These are phyloP conservation scores for Prototheca stagnorum DNA, from an alignment of 163 green algal genomes.

Conservation along the genomic window DNA sequence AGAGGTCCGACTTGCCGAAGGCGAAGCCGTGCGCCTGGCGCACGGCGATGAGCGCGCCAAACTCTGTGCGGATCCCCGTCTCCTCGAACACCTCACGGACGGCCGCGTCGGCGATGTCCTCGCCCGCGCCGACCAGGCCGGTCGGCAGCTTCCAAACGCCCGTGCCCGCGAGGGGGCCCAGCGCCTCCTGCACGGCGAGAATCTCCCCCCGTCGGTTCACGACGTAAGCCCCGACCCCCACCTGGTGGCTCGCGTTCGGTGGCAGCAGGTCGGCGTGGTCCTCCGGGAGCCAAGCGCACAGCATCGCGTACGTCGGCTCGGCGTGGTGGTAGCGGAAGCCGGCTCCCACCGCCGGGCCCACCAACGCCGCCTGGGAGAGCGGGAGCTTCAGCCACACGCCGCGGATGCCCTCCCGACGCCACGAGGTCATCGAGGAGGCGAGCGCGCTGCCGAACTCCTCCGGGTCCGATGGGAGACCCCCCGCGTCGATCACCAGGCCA, in stretches of 20 bases:
- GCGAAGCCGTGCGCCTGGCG: slow-evolving; percentile 34
- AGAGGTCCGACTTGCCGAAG: slow-evolving; percentile 37
- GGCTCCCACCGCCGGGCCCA: slow-evolving; percentile 21
- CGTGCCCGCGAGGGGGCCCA: slow-evolving; percentile 38
- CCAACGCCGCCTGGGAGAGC: slow-evolving; percentile 9
- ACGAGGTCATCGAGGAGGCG: slow-evolving; percentile 6
- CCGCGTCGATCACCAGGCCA: slow-evolving; percentile 21
- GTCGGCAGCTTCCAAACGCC: slow-evolving; percentile 77
- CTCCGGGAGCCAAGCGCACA: slow-evolving; percentile 54
- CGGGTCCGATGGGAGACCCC: slow-evolving; percentile 6
- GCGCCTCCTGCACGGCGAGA: slow-evolving; percentile 63
- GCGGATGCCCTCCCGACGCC: neutral
- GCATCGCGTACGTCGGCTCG: slow-evolving; percentile 45
- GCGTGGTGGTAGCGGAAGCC: slow-evolving; percentile 52
- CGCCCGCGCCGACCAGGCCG: slow-evolving; percentile 25
- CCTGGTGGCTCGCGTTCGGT: slow-evolving; percentile 56
- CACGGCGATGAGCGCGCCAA: slow-evolving; percentile 27
- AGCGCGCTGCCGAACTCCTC: slow-evolving; percentile 14
- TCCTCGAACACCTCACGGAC: slow-evolving; percentile 40
- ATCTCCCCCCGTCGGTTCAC: slow-evolving; percentile 39
- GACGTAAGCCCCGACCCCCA: slow-evolving; percentile 65
- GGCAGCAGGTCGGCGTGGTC: slow-evolving; percentile 40
- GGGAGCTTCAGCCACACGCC: slow-evolving; percentile 45
- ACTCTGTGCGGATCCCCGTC: no score
- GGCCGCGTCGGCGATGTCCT: slow-evolving; percentile 45